phyloP scores from a whole-genome alignment of 352 stramenopile genomes.

The Globisporangium polare region DNA sequence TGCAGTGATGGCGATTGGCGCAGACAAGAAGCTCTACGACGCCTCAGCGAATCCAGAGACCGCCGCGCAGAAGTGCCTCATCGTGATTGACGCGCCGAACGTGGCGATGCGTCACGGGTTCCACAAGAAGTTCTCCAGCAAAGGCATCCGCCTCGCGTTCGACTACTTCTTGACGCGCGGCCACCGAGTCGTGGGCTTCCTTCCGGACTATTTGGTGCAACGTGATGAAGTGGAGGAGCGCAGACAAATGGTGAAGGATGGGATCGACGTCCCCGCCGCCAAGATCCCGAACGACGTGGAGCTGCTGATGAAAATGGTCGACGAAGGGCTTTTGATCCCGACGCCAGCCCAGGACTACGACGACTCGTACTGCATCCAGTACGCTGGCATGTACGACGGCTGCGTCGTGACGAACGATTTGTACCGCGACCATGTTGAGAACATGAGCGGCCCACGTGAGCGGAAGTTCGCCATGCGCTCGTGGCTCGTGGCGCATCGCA shows the following conservation, averaged over 20 bases:
- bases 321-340: constrained; percentile 67
- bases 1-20: constrained; percentile 40
- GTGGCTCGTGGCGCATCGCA: constrained; percentile 69
- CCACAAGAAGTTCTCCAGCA: constrained; percentile 71
- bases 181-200: constrained; percentile 79
- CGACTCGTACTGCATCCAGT: constrained; percentile 90
- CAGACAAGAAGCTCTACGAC: constrained; percentile 22
- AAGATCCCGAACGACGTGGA: constrained; percentile 73
- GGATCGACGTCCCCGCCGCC: constrained; percentile 30
- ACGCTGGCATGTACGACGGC: constrained; percentile 66
- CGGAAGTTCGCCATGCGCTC: constrained; percentile 56
- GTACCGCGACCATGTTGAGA: constrained; percentile 81
- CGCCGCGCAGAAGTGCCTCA: constrained; percentile 33
- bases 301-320: constrained; percentile 64
- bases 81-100: constrained; percentile 72
- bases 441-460: constrained; percentile 50
- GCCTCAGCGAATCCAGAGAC: constrained; percentile 18
- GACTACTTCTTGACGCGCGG: constrained; percentile 67
- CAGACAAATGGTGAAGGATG: constrained; percentile 18
- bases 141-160: constrained; percentile 62
- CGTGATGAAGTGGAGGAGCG: constrained; percentile 40
- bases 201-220: constrained; percentile 79
- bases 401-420: constrained; percentile 88
- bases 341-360: constrained; percentile 88
- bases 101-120: constrained; percentile 80